Percentiles rank a stretch among this genome's conserved stretches.
These are phyloP conservation scores for Linnemannia zychae DNA, from an alignment of 192 early-diverging fungal species.

Conservation along the genomic window DNA sequence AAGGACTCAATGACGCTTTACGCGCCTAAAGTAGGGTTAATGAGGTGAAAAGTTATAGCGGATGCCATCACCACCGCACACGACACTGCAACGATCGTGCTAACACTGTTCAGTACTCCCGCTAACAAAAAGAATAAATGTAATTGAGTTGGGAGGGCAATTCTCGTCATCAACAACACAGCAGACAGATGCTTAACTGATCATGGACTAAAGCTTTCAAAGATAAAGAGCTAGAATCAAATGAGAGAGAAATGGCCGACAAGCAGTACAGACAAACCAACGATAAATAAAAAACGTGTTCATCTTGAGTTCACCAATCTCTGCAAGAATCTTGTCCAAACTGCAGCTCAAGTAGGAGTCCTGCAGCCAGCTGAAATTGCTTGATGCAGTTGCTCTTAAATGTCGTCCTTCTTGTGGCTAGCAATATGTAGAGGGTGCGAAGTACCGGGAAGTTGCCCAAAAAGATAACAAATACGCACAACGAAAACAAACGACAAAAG, in stretches of 20 bases:
- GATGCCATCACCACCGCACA: background rate
- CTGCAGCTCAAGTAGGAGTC: background rate
- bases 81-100: background rate
- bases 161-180: background rate
- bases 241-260: background rate
- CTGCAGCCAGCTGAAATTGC: background rate
- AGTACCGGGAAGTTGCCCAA: background rate
- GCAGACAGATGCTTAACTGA: background rate
- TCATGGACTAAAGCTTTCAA: background rate
- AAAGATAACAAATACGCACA: background rate
- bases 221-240: background rate
- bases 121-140: background rate
- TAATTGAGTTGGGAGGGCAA: background rate
- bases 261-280: background rate
- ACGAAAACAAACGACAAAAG: background rate
- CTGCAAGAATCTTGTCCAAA: background rate
- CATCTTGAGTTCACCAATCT: background rate
- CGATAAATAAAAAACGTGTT: background rate
- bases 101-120: background rate
- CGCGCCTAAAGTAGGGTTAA: slow-evolving; percentile 11
- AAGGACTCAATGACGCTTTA: background rate
- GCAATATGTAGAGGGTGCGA: background rate
- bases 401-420: background rate
- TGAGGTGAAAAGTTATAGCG: slow-evolving; percentile 5
- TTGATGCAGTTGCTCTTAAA: background rate